A percentile compares a stretch with the other conserved stretches of the same genome.
These are phyloP conservation scores for Lactifluus subvellereus DNA, from an alignment of 768 basidiomycete genomes.

Conservation along the genomic window DNA sequence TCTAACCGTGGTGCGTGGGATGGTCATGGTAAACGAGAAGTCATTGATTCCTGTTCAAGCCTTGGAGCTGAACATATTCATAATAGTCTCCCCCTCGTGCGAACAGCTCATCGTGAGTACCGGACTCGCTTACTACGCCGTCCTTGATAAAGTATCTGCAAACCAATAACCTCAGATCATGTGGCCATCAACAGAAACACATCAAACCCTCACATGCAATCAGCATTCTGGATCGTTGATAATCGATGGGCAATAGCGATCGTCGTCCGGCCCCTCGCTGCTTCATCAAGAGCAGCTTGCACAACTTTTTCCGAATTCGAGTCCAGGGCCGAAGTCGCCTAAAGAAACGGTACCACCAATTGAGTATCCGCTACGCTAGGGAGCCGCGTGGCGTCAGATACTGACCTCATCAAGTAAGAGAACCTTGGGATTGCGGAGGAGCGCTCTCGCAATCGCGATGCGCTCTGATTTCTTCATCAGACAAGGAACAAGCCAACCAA, in stretches of 20 bases:
- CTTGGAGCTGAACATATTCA: constrained; percentile 25
- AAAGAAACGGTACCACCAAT: neutral
- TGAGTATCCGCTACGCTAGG: neutral
- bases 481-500: neutral
- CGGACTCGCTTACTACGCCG: constrained; percentile 22
- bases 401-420: constrained; percentile 28
- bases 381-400: neutral
- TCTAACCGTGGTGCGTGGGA: neutral
- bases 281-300: constrained; percentile 88
- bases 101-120: constrained; percentile 25
- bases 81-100: constrained; percentile 20
- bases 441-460: constrained; percentile 34
- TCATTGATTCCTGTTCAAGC: constrained; percentile 13
- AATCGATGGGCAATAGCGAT: constrained; percentile 94
- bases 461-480: constrained; percentile 33
- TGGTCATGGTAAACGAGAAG: neutral
- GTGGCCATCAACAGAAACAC: neutral
- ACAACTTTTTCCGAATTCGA: constrained; percentile 71
- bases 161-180: neutral
- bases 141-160: constrained; percentile 25
- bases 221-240: constrained; percentile 49
- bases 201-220: constrained; percentile 26
- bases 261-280: constrained; percentile 88
- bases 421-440: constrained; percentile 32
- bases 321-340: constrained; percentile 48